Evolutionary conservation across 2,329 filamentous ascomycete species (phyloP).

Genomic region (Aspergillus ochraceus): DNA sequence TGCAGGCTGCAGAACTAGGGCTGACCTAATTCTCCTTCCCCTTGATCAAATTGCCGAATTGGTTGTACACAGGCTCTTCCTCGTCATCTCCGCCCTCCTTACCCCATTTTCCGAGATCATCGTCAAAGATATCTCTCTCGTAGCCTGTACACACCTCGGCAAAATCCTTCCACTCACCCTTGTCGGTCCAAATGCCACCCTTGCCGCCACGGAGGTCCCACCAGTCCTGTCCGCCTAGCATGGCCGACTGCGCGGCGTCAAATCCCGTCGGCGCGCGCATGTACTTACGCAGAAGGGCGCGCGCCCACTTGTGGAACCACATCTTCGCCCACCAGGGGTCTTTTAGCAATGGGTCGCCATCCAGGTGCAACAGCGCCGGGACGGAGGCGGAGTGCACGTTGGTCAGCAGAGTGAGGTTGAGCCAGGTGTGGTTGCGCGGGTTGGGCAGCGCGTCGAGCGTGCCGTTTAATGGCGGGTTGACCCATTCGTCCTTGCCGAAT

Average conservation of each 20-base stretch:
- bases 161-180: slow-evolving; percentile 51
- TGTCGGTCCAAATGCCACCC: slow-evolving; percentile 56
- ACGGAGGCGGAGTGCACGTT: slow-evolving; percentile 51
- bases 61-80: slow-evolving; percentile 38
- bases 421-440: slow-evolving; percentile 43
- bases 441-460: slow-evolving; percentile 46
- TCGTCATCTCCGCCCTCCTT: slow-evolving; percentile 33
- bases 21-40: slow-evolving; percentile 29
- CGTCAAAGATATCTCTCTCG: slow-evolving; percentile 49
- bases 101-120: slow-evolving; percentile 46
- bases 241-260: slow-evolving; percentile 44
- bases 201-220: slow-evolving; percentile 54
- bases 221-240: slow-evolving; percentile 48
- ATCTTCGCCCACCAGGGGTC: slow-evolving; percentile 45
- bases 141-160: slow-evolving; percentile 49
- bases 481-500: slow-evolving; percentile 25
- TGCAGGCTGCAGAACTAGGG: not conserved
- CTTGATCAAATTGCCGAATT: slow-evolving; percentile 38
- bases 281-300: slow-evolving; percentile 52
- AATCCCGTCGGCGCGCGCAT: slow-evolving; percentile 47
- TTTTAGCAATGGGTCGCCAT: slow-evolving; percentile 33
- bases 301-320: slow-evolving; percentile 51
- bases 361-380: slow-evolving; percentile 46
- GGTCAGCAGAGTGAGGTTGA: slow-evolving; percentile 45
- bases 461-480: slow-evolving; percentile 34